Percentiles rank a stretch among this genome's conserved stretches.
These are phyloP conservation scores for Ogataea glucozyma DNA, from an alignment of 805 yeast genomes.

Conservation along the genomic window DNA sequence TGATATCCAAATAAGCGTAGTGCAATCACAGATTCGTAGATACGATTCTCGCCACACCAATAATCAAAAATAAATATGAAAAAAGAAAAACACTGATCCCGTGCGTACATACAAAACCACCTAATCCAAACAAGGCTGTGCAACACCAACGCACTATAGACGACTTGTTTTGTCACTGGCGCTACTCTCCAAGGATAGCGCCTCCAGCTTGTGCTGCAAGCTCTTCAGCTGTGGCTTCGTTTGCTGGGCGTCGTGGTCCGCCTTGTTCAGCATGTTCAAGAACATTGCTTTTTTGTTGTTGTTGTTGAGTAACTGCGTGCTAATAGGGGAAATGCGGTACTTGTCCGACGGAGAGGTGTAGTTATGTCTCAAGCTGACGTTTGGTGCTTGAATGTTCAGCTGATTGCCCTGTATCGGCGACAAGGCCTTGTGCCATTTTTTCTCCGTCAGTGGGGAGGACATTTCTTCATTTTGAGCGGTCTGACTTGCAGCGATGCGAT, in stretches of 20 bases:
- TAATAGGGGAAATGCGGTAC: constrained; percentile 20
- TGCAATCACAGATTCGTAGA: too few species aligned
- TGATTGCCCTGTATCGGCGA: not conserved
- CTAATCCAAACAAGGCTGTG: too few species aligned
- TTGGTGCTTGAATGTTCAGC: not conserved
- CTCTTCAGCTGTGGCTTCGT: constrained; percentile 4
- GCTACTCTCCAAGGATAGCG: constrained; percentile 15
- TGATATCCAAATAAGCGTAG: too few species aligned
- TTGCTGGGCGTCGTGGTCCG: too few species aligned
- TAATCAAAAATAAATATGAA: too few species aligned
- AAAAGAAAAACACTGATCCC: not conserved
- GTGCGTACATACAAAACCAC: too few species aligned
- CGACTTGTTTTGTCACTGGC: too few species aligned
- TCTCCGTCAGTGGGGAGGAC: constrained; percentile 3
- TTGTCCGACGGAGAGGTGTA: constrained; percentile 23
- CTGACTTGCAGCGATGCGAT: not conserved
- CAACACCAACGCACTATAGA: too few species aligned
- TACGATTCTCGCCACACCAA: too few species aligned
- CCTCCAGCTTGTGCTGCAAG: constrained; percentile 18
- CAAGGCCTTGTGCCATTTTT: constrained; percentile 4
- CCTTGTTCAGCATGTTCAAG: constrained; percentile 6
- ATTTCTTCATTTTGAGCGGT: not conserved
- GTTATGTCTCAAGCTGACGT: constrained; percentile 3
- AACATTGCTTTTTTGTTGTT: constrained; percentile 14
- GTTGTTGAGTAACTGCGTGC: constrained; percentile 16